These are phyloP conservation scores for Orbilia javanica DNA, from an alignment of 2,329 filamentous ascomycete species.

Conservation along the genomic window DNA sequence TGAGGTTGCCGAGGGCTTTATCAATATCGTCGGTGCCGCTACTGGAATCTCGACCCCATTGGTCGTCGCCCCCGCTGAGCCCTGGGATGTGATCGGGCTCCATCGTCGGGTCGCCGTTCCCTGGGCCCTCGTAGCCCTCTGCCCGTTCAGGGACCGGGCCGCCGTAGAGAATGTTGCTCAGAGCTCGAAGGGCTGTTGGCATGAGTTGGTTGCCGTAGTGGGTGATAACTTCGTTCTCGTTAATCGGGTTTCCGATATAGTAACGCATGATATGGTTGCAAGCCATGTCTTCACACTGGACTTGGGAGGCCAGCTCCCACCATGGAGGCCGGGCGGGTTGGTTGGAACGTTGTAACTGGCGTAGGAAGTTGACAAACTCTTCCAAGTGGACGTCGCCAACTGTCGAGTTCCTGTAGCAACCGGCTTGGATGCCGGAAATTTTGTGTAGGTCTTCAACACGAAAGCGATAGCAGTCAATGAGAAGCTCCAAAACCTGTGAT, in stretches of 20 bases:
- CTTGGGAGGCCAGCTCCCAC: slow-evolving; percentile 44
- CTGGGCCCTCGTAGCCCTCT: neutral
- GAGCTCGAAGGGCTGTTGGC: slow-evolving; percentile 31
- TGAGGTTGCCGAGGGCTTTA: neutral
- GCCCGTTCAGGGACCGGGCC: slow-evolving; percentile 4
- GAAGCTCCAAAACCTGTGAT: slow-evolving; percentile 38
- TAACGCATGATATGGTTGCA: slow-evolving; percentile 36
- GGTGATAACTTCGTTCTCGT: slow-evolving; percentile 13
- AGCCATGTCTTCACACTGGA: slow-evolving; percentile 45
- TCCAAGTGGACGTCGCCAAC: slow-evolving; percentile 7
- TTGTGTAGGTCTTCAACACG: slow-evolving; percentile 39
- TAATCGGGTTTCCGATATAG: slow-evolving; percentile 33
- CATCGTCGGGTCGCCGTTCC: neutral
- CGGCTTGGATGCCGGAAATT: slow-evolving; percentile 25
- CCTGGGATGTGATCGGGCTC: neutral
- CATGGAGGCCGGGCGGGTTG: slow-evolving; percentile 41
- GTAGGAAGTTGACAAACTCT: slow-evolving; percentile 45
- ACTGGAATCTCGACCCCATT: neutral
- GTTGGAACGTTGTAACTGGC: slow-evolving; percentile 23
- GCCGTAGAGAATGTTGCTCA: slow-evolving; percentile 36
- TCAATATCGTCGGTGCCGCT: neutral
- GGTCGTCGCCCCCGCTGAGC: neutral
- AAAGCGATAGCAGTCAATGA: slow-evolving; percentile 45
- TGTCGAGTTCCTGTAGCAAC: slow-evolving; percentile 24
- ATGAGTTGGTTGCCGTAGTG: slow-evolving; percentile 29